Evolutionary conservation across 495 filamentous ascomycete genomes (phyloP).

Genomic region (Hypoxylon lienhwacheense): DNA sequence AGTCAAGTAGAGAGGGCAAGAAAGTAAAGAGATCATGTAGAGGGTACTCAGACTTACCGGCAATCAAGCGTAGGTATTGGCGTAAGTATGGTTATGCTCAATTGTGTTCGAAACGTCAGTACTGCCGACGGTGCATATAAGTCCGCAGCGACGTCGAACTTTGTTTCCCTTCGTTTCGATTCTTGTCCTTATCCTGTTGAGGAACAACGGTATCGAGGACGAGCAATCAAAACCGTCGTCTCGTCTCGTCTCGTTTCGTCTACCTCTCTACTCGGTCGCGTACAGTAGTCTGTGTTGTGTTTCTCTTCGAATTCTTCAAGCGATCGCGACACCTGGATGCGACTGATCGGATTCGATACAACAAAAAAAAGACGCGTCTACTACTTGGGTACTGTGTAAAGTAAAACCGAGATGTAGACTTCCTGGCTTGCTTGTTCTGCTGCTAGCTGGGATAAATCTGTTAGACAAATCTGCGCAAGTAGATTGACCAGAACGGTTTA

Average conservation of each 20-base stretch:
- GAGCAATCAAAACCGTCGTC: slow-evolving; percentile 9
- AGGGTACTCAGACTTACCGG: slow-evolving; percentile 31
- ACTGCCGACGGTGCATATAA: slow-evolving; percentile 21
- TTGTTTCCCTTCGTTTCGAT: slow-evolving; percentile 13
- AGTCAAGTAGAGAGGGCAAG: too few relatives aligned
- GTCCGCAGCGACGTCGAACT: slow-evolving; percentile 22
- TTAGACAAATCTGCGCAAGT: slow-evolving; percentile 13
- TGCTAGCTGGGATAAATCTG: slow-evolving; percentile 13
- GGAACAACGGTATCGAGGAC: neutral
- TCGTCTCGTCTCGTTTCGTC: slow-evolving; percentile 4
- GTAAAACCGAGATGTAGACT: slow-evolving; percentile 2
- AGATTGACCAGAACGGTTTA: slow-evolving; percentile 31
- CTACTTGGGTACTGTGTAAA: slow-evolving; percentile 4
- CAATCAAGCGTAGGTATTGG: too few relatives aligned
- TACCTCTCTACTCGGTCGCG: slow-evolving; percentile 15
- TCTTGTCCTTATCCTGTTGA: slow-evolving; percentile 6
- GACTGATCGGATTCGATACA: neutral
- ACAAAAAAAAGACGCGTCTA: slow-evolving; percentile 26
- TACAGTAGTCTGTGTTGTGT: slow-evolving; percentile 26
- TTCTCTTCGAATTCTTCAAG: too few relatives aligned
- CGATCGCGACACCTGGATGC: slow-evolving; percentile 11
- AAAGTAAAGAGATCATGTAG: too few relatives aligned
- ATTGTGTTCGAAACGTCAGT: slow-evolving; percentile 3
- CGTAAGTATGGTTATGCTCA: neutral
- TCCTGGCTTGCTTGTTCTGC: too few relatives aligned